Evolutionary conservation across 441 rosid genomes (phyloP).

Genomic region (Metrosideros polymorpha): DNA sequence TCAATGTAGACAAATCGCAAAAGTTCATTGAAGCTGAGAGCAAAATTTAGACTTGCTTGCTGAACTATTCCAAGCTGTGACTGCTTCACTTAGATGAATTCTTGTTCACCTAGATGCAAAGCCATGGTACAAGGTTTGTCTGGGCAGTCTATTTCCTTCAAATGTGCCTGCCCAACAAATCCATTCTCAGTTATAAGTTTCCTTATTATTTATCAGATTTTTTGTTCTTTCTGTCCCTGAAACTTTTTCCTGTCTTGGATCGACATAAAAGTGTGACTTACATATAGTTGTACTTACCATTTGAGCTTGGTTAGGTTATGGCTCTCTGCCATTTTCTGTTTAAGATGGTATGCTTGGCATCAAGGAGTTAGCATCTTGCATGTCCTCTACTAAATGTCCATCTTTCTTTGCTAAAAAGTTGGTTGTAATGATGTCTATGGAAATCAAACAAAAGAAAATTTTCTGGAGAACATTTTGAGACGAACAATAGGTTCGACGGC

Average conservation of each 20-base stretch:
- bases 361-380: not conserved
- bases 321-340: not conserved
- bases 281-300: not conserved
- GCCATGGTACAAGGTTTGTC: not conserved
- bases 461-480: not conserved
- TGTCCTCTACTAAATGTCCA: not conserved
- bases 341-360: not conserved
- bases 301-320: not conserved
- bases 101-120: not conserved
- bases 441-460: not conserved
- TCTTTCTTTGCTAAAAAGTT: not conserved
- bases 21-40: not conserved
- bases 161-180: not conserved
- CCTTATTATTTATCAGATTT: not conserved
- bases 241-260: not conserved
- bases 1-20: not conserved
- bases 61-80: not conserved
- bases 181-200: not conserved
- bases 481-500: not conserved
- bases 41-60: not conserved
- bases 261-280: not conserved
- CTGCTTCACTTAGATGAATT: not conserved
- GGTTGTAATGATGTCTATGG: not conserved
- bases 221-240: not conserved
- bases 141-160: not conserved